Evolutionary conservation across 345 rosid genomes (phyloP), one percentile per base, ranked within the genome.

Genomic region (Lenwebbia sp.): DNA sequence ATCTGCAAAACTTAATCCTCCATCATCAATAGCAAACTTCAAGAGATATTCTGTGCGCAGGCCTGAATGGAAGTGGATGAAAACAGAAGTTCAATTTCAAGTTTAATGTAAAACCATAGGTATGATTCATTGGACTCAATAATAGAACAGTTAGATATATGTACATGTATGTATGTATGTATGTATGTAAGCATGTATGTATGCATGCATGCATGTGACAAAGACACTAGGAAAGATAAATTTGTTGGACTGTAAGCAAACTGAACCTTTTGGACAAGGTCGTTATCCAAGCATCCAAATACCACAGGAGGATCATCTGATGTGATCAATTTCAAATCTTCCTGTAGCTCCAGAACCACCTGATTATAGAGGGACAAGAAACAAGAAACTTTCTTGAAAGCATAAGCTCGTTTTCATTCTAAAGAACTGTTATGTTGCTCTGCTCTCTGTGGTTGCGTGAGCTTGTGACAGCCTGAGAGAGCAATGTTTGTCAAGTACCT

Each of bases 331-430:
- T 91, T 92, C 33, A 97, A 94, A 88, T 94, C 97, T 55, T 92
- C 95, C 89, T 94, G 96, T 85, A 97, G 90, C 92, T 94, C 97
- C 93, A 97, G 92, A 75, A 95, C 99, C 56, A 95, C 92, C 98
- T 96, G 88, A 74, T 83, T 85, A 76, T 25, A 14, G 21, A 50
- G 62, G 74, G n/a, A 57, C 50, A 53, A 57, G 41, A 52, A 56
- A 13, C 26, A 53, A 78, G 83, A 84, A 56, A 58, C 23, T 54
- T 62, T 50, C 83, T 53, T 49, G 62, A 83, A 51, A 82, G 26
- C 52, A 83, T 83, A 37, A 30, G 70, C 53, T 70, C 81, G 4
- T 50, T 76, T 85, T 15, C 55, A 50, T 53, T 52, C 55, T 54
- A 82, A 52, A 82, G 56, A 82, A 54, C 41, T n/a, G 23, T 82